These are phyloP conservation scores for Ocimum tenuiflorum DNA, from an alignment of 257 asterid species.

Conservation along the genomic window DNA sequence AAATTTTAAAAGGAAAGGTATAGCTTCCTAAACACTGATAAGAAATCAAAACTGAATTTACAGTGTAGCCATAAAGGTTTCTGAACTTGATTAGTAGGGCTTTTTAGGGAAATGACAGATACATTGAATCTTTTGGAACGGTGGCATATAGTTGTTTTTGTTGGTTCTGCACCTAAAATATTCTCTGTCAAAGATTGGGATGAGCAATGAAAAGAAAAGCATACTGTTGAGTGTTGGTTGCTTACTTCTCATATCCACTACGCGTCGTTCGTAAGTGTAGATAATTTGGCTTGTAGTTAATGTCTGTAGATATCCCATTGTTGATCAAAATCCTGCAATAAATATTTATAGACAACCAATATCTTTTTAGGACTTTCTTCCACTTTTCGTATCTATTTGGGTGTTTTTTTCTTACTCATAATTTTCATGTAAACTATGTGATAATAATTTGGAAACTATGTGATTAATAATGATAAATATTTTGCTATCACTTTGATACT, in stretches of 20 bases:
- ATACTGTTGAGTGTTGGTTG: not conserved
- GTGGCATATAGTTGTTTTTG: not conserved
- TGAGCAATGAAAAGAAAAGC: slow-evolving; percentile 1
- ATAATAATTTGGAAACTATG: not conserved
- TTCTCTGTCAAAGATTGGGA: not conserved
- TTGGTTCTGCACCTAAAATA: not conserved
- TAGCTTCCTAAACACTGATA: not conserved
- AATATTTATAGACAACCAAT: too few species aligned
- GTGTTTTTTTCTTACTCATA: not conserved
- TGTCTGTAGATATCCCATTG: too few species aligned
- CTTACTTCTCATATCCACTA: slow-evolving; percentile 5
- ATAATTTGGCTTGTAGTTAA: too few species aligned
- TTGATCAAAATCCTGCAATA: not conserved
- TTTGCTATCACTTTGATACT: too few species aligned
- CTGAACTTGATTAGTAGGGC: slow-evolving; percentile 5
- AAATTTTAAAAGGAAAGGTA: not conserved
- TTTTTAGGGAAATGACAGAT: slow-evolving; percentile 10
- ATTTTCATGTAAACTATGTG: not conserved
- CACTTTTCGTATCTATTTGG: not conserved
- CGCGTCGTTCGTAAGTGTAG: slow-evolving; percentile 11
- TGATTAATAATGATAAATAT: too few species aligned
- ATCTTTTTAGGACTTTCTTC: not conserved
- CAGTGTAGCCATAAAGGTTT: not conserved
- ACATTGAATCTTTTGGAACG: slow-evolving; percentile 5
- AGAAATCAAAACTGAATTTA: not conserved